phyloP scores from a whole-genome alignment of 2,329 filamentous ascomycete species.

The Aspergillus fijiensis region DNA sequence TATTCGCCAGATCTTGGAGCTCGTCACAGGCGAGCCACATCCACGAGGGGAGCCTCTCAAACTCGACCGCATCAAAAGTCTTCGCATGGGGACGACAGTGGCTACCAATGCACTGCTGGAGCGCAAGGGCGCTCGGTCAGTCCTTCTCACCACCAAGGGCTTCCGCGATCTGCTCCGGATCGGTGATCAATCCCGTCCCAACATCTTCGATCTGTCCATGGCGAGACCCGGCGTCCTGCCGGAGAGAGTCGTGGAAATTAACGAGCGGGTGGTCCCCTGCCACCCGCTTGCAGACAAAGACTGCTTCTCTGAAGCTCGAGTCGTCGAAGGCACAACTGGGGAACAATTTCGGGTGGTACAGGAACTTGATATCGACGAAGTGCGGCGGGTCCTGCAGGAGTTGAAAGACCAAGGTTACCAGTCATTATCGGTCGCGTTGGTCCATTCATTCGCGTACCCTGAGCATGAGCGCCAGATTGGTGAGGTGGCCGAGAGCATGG shows the following conservation, averaged over 20 bases:
- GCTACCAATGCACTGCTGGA: constrained; percentile 89
- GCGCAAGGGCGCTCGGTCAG: constrained; percentile 83
- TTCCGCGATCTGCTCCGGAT: constrained; percentile 86
- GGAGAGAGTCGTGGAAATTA: constrained; percentile 77
- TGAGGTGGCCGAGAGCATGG: constrained; percentile 73
- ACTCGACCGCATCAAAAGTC: constrained; percentile 46
- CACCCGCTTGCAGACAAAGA: constrained; percentile 63
- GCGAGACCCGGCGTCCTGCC: constrained; percentile 83
- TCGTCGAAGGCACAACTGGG: constrained; percentile 55
- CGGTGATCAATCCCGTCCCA: constrained; percentile 84
- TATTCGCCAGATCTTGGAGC: constrained; percentile 67
- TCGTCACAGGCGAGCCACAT: constrained; percentile 36
- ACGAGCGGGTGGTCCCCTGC: constrained; percentile 84
- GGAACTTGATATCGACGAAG: constrained; percentile 56
- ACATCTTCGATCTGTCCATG: constrained; percentile 88
- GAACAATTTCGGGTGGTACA: constrained; percentile 70
- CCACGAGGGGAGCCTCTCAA: constrained; percentile 37
- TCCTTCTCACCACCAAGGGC: constrained; percentile 80
- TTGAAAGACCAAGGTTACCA: constrained; percentile 69
- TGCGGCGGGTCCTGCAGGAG: constrained; percentile 60
- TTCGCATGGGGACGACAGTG: constrained; percentile 92
- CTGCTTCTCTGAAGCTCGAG: constrained; percentile 63
- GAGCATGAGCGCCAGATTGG: constrained; percentile 79
- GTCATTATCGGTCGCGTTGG: constrained; percentile 81
- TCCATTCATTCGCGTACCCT: constrained; percentile 88